Evolutionary conservation across 2,329 filamentous ascomycete species (phyloP), one percentile per base, ranked within the genome.

Genomic region (Hypoxylon sp.): DNA sequence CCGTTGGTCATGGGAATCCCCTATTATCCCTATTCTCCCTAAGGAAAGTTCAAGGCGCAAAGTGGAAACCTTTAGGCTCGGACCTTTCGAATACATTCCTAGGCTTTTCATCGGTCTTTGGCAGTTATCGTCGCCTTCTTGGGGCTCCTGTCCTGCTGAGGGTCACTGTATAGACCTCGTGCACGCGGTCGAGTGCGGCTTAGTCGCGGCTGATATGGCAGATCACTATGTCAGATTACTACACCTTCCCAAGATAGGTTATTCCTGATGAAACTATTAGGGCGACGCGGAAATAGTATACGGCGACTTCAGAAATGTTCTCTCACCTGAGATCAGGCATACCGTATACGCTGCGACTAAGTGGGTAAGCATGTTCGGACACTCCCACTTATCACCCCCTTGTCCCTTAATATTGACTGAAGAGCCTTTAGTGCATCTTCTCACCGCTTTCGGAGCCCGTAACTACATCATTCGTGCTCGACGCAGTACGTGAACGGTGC

Each of bases 261-360:
- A 2, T 58, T 59, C 45, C 63, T 55, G 34, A 62, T 14, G 14
- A 8, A 25, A 19, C 45, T 7, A 4, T 3, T 48, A 77, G 75
- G 73, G 77, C 5, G 77, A 79, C 29, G 77, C 77, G 4, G 78
- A 79, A 57, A 70, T 79, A 5, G 69, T 78, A 25, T 77, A 74
- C 43, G 75, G 75, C 6, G 65, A 74, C 14, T 78, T 78, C 34
- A 72, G 76, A 27, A 73, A 73, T 46, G 63, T 67, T 2, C 63
- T 78, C 6, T 62, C 71, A 3, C 66, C 64, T 19, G 61, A 64
- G 21, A 43, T 74, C 27, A 67, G 65, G 23, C 37, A 67, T 21
- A 46, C 66, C 1, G 57, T 78, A 5, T 78, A 73, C 27, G 76
- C 77, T 0, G 77, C 77, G 5, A 80, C 76, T 0, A 80, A 79